Conservation (phyloP, 106 monocot species). For the Phalaenopsis aphrodite region DNA sequence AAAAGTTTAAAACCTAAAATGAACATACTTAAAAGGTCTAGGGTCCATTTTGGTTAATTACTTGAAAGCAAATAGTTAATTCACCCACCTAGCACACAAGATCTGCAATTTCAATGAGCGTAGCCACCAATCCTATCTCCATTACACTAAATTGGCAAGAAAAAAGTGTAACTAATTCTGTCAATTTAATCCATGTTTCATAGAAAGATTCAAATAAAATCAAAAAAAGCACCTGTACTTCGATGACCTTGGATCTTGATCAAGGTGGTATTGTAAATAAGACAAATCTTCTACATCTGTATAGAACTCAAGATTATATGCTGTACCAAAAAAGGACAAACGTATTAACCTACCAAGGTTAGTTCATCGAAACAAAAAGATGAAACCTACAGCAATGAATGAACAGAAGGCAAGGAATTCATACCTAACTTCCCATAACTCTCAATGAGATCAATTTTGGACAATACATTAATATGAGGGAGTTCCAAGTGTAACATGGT, state of each 20-base stretch:
- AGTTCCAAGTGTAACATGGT: slow-evolving; percentile 95
- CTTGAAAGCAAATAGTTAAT: too few species aligned
- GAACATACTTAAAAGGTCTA: too few species aligned
- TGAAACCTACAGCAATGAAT: not conserved
- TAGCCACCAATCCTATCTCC: too few species aligned
- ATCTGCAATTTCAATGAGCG: too few species aligned
- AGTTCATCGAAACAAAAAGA: not conserved
- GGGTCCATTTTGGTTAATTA: too few species aligned
- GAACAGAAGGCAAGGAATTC: not conserved
- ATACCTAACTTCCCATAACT: slow-evolving; percentile 88
- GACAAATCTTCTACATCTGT: slow-evolving; percentile 96
- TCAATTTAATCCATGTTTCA: too few species aligned
- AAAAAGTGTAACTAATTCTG: too few species aligned
- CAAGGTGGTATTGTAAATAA: slow-evolving; percentile 82
- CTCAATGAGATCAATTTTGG: slow-evolving; percentile 96
- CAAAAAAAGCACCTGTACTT: slow-evolving; percentile 63
- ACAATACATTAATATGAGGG: slow-evolving; percentile 93
- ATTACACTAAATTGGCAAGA: too few species aligned
- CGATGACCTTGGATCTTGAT: slow-evolving; percentile 88
- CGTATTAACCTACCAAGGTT: not conserved
- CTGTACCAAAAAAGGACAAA: slow-evolving; percentile 30
- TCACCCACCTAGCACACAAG: too few species aligned
- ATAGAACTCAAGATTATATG: slow-evolving; percentile 88
- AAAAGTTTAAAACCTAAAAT: too few species aligned
- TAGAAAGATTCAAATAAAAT: too few species aligned